phyloP scores from a whole-genome alignment of 768 basidiomycete genomes.

The Serendipita vermifera region DNA sequence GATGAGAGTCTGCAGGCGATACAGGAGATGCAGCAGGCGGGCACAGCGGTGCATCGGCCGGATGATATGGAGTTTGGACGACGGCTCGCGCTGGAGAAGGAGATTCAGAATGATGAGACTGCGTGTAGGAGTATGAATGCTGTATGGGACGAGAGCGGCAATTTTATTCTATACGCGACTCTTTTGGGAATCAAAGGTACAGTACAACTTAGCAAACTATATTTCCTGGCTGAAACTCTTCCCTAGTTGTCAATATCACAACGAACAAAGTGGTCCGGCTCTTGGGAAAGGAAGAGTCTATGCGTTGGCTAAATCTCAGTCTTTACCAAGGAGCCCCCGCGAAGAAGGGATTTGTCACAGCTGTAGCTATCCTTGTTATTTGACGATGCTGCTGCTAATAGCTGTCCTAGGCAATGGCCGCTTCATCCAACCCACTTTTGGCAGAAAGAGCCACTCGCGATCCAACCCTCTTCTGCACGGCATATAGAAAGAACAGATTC shows the following conservation, averaged over 20 bases:
- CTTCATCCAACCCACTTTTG: slow-evolving; percentile 89
- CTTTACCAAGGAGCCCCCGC: slow-evolving; percentile 90
- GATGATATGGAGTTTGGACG: slow-evolving; percentile 99
- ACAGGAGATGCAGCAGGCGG: slow-evolving; percentile 98
- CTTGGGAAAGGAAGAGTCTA: slow-evolving; percentile 86
- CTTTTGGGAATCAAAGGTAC: slow-evolving; percentile 89
- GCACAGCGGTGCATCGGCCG: slow-evolving; percentile 78
- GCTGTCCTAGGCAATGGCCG: slow-evolving; percentile 65
- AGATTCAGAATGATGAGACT: slow-evolving; percentile 46
- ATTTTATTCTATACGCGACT: slow-evolving; percentile 87
- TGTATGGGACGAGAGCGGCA: slow-evolving; percentile 97
- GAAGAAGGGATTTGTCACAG: slow-evolving; percentile 72
- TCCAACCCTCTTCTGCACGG: slow-evolving; percentile 86
- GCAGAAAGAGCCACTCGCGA: slow-evolving; percentile 74
- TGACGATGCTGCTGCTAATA: slow-evolving; percentile 12
- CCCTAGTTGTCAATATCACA: slow-evolving; percentile 78
- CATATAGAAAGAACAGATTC: slow-evolving; percentile 84
- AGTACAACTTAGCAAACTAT: not conserved
- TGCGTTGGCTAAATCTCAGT: slow-evolving; percentile 76
- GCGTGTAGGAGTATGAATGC: slow-evolving; percentile 58
- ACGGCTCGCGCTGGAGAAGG: slow-evolving; percentile 82
- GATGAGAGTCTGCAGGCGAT: slow-evolving; percentile 88
- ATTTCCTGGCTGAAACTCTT: not conserved
- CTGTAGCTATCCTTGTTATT: slow-evolving; percentile 34
- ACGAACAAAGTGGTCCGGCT: slow-evolving; percentile 85